These are phyloP conservation scores for Immersiella caudata DNA, from an alignment of 495 filamentous ascomycete genomes.

Conservation along the genomic window DNA sequence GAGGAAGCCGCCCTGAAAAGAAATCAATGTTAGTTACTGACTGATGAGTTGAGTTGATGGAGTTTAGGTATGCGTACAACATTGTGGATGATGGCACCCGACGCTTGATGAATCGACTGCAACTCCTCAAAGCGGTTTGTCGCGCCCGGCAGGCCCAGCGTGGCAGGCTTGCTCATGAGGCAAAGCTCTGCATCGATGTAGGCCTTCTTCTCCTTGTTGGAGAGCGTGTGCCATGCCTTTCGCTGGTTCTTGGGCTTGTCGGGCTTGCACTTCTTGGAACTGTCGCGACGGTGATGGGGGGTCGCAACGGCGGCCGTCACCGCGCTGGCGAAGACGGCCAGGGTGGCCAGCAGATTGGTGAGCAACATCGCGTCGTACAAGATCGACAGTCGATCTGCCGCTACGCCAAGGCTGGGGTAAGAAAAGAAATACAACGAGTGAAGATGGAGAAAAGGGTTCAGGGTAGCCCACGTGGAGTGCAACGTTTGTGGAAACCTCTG, in stretches of 20 bases:
- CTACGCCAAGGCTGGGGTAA: neutral
- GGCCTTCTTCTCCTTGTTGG: neutral
- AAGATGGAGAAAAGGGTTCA: too few species aligned
- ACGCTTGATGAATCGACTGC: neutral
- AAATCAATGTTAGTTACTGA: too few species aligned
- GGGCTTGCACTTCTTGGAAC: too few species aligned
- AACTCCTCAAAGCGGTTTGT: constrained; percentile 8
- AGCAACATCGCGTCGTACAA: constrained; percentile 2
- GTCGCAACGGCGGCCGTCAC: neutral
- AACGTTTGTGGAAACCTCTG: too few species aligned
- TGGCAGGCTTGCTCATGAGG: constrained; percentile 5
- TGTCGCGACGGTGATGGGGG: neutral
- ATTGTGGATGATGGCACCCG: neutral
- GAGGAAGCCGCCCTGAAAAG: constrained; percentile 40
- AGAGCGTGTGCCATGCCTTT: constrained; percentile 5
- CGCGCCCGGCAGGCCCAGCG: neutral
- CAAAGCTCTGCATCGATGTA: constrained; percentile 7
- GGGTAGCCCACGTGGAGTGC: too few species aligned
- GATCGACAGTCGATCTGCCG: constrained; percentile 8
- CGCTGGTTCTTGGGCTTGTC: too few species aligned
- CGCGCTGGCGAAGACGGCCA: neutral
- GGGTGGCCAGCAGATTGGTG: neutral
- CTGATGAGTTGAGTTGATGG: neutral
- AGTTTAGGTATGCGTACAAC: neutral
- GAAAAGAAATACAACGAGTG: too few species aligned